Base-by-base conservation (phyloP, 768 basidiomycete species). In the Tulasnella sp. region DNA sequence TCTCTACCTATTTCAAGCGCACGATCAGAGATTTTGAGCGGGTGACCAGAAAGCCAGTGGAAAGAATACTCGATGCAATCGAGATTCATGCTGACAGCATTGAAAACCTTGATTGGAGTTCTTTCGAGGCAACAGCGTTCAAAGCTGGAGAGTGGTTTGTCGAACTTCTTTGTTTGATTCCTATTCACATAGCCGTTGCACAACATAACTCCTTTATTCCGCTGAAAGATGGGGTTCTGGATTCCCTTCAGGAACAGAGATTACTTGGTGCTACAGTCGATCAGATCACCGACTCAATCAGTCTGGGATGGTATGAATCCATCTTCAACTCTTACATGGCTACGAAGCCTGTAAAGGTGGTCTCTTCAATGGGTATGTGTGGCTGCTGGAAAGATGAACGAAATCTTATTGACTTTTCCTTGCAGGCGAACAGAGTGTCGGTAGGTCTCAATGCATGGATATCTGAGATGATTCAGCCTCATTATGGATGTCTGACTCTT, bases 251-350 rank as follows among this genome's bases (percentile, higher is more conserved):
- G 24, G 78, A 80, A 56, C 68, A 67, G 46, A 66, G 71, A 0
- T 61, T 80, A 22, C 65, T 80, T 3, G 79, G 79, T 7, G 78
- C 78, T 0, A 73, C 76, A 34, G 72, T 81, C 22, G 70, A 67
- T 22, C 67, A 66, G n/a, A 75, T 80, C 24, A 72, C 77, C 12
- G 74, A 79, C 46, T 67, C 49, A 35, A 59, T 80, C 3, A 71
- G 74, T 0, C 71, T 80, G 46, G 77, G 77, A 1, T 80, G 78
- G 78, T 79, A 79, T 24, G 79, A 80, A 56, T 74, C 73, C 2
- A 64, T 80, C 15, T 76, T 80, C 53, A 72, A 72, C 56, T 78
- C 77, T 0, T 79, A 80, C 45, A 71, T 75, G 73, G 72, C 74
- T 0, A 64, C 66, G 16, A 79, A 79, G 75, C 76, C 76, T 2